phyloP scores from a whole-genome alignment of 768 basidiomycete genomes.

The Dentipellis fragilis region DNA sequence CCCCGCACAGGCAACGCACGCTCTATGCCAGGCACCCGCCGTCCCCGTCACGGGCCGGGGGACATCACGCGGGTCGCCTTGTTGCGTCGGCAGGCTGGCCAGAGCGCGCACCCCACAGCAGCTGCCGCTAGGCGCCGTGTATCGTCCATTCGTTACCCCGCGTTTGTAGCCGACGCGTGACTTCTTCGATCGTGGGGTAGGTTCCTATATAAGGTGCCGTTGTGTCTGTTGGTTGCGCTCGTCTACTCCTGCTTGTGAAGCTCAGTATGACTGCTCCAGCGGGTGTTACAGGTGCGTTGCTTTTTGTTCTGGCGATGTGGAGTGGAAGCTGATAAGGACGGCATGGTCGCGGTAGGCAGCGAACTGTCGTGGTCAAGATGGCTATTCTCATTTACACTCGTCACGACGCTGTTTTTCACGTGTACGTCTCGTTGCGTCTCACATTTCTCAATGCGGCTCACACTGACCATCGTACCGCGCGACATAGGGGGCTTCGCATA shows the following conservation, averaged over 20 bases:
- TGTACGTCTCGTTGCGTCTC: conserved; percentile 28
- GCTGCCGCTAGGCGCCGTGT: neutral
- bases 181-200: too few relatives aligned
- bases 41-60: too few relatives aligned
- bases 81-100: too few relatives aligned
- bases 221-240: too few relatives aligned
- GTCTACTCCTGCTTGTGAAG: too few relatives aligned
- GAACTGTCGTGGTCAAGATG: conserved; percentile 21
- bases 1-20: too few relatives aligned
- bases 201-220: too few relatives aligned
- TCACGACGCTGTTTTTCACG: conserved; percentile 71
- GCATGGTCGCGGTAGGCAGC: conserved; percentile 1
- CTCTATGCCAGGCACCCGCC: too few relatives aligned
- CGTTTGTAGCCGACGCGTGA: too few relatives aligned
- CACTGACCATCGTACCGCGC: neutral
- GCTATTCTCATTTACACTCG: conserved; percentile 53
- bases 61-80: too few relatives aligned
- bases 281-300: neutral
- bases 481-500: conserved; percentile 60
- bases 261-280: neutral
- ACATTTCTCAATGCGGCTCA: neutral
- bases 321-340: neutral
- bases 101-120: too few relatives aligned
- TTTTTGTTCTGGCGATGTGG: too few relatives aligned
- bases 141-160: neutral